Conservation (phyloP, 2,329 filamentous ascomycete genomes). For the Botrytis hyacinthi region DNA sequence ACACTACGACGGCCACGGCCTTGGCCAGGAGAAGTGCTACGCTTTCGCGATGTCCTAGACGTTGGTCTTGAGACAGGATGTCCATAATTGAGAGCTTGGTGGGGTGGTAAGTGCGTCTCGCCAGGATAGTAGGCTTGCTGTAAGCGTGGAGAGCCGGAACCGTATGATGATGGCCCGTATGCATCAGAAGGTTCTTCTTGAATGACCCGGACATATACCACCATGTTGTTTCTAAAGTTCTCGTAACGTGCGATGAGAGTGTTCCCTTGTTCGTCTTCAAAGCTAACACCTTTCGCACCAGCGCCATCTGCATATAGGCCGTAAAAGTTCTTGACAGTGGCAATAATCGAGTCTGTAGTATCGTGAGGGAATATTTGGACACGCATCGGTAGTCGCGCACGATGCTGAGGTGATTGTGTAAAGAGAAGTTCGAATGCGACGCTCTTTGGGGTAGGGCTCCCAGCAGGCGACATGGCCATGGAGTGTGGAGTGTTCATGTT, state of each 20-base stretch:
- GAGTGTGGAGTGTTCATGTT: conserved; percentile 32
- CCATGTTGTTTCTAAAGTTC: conserved; percentile 90
- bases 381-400: conserved; percentile 76
- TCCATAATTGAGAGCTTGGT: conserved; percentile 54
- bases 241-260: conserved; percentile 95
- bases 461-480: conserved; percentile 36
- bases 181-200: conserved; percentile 50
- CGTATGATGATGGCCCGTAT: conserved; percentile 53
- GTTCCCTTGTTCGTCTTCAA: conserved; percentile 85
- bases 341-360: conserved; percentile 95
- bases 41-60: conserved; percentile 69
- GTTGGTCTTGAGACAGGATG: conserved; percentile 64
- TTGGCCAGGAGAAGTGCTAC: conserved; percentile 73
- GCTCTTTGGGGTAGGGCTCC: conserved; percentile 58
- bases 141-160: conserved; percentile 51
- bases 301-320: conserved; percentile 78
- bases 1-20: conserved; percentile 72
- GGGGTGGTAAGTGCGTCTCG: conserved; percentile 60
- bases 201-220: conserved; percentile 87
- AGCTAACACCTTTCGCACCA: conserved; percentile 80
- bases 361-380: conserved; percentile 94
- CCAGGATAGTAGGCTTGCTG: conserved; percentile 57
- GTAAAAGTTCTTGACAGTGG: conserved; percentile 98
- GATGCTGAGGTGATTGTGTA: conserved; percentile 63
- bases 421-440: conserved; percentile 78